Percentiles rank a stretch among this genome's conserved stretches.
These are phyloP conservation scores for Aspergillus carbonarius DNA, from an alignment of 2,329 filamentous ascomycete genomes.

Conservation along the genomic window DNA sequence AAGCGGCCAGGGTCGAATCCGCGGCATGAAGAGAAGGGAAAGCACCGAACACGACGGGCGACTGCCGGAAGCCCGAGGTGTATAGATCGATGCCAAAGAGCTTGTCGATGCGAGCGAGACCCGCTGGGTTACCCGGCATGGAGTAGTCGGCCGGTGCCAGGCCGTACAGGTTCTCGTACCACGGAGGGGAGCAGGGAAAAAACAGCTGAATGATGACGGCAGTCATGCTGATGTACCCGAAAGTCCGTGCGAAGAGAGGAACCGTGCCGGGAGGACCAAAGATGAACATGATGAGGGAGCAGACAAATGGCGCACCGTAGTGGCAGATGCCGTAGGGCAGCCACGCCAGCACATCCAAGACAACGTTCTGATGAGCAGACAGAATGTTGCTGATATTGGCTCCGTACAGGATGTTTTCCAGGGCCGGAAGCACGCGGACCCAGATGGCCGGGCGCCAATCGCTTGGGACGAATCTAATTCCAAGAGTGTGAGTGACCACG, in stretches of 20 bases:
- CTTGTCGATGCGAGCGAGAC: conserved; percentile 81
- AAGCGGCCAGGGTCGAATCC: conserved; percentile 81
- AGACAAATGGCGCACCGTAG: conserved; percentile 80
- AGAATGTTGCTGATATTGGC: conserved; percentile 95
- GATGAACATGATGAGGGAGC: conserved; percentile 76
- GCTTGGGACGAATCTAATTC: conserved; percentile 74
- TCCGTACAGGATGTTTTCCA: conserved; percentile 95
- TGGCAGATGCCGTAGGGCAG: conserved; percentile 89
- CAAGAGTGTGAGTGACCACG: conserved; percentile 22
- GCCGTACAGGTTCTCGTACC: conserved; percentile 94
- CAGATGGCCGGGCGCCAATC: conserved; percentile 91
- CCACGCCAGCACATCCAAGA: conserved; percentile 88
- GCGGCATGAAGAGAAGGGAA: conserved; percentile 92
- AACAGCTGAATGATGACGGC: conserved; percentile 85
- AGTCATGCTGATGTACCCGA: conserved; percentile 88
- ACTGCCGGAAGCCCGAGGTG: conserved; percentile 86
- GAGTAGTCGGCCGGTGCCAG: conserved; percentile 89
- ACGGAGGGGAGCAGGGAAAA: conserved; percentile 92
- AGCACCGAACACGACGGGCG: conserved; percentile 88
- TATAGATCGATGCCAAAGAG: conserved; percentile 92
- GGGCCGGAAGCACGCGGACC: conserved; percentile 88
- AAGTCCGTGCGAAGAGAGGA: conserved; percentile 79
- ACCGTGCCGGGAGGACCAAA: conserved; percentile 83
- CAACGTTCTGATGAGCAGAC: conserved; percentile 79
- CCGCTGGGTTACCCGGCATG: conserved; percentile 85